A percentile compares a stretch with the other conserved stretches of the same genome.
Evolutionary conservation across 2,329 filamentous ascomycete species (phyloP).

Genomic region (Fusarium verticillioides): DNA sequence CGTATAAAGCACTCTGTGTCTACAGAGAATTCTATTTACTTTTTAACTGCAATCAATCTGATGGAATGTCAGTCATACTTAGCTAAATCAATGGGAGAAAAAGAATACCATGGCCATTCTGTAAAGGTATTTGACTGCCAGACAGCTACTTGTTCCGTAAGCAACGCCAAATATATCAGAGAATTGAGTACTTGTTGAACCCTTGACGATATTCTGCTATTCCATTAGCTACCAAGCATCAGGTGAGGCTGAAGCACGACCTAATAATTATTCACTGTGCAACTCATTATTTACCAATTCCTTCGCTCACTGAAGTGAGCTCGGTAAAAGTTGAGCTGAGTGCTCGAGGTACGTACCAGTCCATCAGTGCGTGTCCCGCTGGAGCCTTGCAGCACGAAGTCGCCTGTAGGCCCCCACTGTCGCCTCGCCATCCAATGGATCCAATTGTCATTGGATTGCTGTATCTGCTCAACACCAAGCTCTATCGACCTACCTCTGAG

Average conservation of each 20-base stretch:
- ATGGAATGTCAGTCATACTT: too few relatives aligned
- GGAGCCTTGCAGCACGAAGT: constrained; percentile 46
- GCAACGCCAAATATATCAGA: neutral
- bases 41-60: too few relatives aligned
- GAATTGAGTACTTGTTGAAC: neutral
- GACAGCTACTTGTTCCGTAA: rapidly evolving
- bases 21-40: neutral
- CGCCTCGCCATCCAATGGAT: constrained; percentile 37
- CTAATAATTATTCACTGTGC: neutral
- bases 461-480: constrained; percentile 36
- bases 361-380: constrained; percentile 45
- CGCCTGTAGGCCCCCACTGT: constrained; percentile 28
- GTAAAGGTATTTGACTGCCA: rapidly evolving
- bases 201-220: neutral
- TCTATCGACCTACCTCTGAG: constrained; percentile 34
- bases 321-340: neutral
- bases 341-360: constrained; percentile 5
- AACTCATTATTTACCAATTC: neutral
- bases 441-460: constrained; percentile 25
- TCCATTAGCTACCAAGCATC: neutral
- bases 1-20: neutral
- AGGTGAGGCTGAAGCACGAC: neutral
- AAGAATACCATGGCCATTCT: neutral
- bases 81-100: too few relatives aligned
- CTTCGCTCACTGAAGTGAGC: neutral